Conservation (phyloP, 768 basidiomycete species). For the Cyathus striatus region DNA sequence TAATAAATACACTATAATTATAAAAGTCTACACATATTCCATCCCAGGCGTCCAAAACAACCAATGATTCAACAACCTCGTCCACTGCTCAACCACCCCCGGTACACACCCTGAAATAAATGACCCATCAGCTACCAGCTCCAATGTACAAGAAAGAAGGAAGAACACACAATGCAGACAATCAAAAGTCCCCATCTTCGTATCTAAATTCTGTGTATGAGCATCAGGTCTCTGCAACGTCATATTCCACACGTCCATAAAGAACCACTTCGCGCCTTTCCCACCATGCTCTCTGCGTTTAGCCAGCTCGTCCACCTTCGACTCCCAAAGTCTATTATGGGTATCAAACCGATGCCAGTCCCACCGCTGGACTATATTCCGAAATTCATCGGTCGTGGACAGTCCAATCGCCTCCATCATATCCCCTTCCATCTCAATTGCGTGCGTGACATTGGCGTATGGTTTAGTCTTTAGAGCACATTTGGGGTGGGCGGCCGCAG, state of each 20-base stretch:
- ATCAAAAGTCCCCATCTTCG: constrained; percentile 1
- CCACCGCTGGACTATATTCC: constrained; percentile 9
- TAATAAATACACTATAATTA: no score
- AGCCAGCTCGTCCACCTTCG: constrained; percentile 1
- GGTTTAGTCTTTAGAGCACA: constrained; percentile 4
- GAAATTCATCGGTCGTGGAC: constrained; percentile 1
- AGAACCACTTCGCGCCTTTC: constrained; percentile 8
- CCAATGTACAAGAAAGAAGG: not conserved
- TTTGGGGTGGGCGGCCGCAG: constrained; percentile 2
- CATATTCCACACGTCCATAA: constrained; percentile 12
- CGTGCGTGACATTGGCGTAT: not conserved
- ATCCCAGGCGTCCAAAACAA: no score
- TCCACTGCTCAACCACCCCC: constrained; percentile 5
- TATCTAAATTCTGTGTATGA: constrained; percentile 6
- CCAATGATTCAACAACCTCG: constrained; percentile 3
- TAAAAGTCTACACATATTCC: no score
- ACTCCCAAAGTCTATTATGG: constrained; percentile 10
- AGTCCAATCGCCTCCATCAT: constrained; percentile 1
- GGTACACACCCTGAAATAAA: constrained; percentile 6
- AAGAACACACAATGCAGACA: constrained; percentile 13
- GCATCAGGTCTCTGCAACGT: constrained; percentile 13
- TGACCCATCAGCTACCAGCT: not conserved
- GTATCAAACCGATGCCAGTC: constrained; percentile 12
- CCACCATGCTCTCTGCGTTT: not conserved
- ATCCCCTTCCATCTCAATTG: not conserved